Base-by-base conservation (phyloP, 1,284 basidiomycete species). In the Chondrostereum purpureum region DNA sequence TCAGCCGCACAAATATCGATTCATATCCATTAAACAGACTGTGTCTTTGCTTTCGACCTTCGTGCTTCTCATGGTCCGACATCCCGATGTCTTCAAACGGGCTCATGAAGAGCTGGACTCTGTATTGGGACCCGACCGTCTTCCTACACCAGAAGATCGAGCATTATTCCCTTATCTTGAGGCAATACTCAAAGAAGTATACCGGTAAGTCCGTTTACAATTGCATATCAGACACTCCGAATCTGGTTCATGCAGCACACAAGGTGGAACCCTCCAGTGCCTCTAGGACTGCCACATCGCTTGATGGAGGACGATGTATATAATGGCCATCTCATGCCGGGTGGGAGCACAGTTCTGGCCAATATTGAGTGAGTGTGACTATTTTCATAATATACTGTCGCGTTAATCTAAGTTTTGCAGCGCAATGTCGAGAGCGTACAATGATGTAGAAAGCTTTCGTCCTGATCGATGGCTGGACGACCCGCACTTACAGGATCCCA, bases 41-140 rank as follows among this genome's bases (percentile, higher is more conserved):
- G 60, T 65, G 10, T 65, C 71, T 4, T 64, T 68, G 3, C 53
- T 75, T 43, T 59, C 66, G 24, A 66, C 66, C 14, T 76, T 78
- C 55, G 50, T 75, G 19, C 62, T 77, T 18, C 69, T 73, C 2
- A 75, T 78, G 73, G 59, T 70, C 24, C 59, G 71, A 39, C 60
- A 76, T 55, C 78, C 78, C 1, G 61, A 70, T 4, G 70, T 70
- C 1, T 68, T 72, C 50, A 59, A 59, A 53, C 75, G 72, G 56
- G 72, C 71, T 2, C 77, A 77, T 53, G 62, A 61, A 14, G 79
- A 81, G 58, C 68, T 80, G 35, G 78, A 80, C 55, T 47, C 52
- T 23, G 70, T 77, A 3, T 59, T 75, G 44, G 75, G 76, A 16
- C 54, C 40, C 21, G 60, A 66, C 38, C 63, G 72, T 14, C 62